Conservation (phyloP, 192 early-diverging fungal species). For the Coemansia sp. region DNA sequence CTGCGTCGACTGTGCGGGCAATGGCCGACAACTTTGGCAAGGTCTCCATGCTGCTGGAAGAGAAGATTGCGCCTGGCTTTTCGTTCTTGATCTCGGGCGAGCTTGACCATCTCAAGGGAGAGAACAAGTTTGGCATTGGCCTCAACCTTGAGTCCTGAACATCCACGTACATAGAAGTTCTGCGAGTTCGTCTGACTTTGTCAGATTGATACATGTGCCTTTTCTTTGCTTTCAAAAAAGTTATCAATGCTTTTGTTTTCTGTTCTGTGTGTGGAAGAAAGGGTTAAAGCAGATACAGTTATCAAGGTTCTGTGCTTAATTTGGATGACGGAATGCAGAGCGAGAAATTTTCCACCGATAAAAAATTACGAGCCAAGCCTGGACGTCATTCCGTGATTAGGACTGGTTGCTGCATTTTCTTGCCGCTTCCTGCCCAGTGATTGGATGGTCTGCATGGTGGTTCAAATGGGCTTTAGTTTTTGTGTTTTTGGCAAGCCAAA, state of each 20-base stretch:
- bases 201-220: background rate
- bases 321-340: too few relatives aligned
- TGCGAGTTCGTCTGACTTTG: background rate
- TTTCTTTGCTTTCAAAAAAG: background rate
- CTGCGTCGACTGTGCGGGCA: conserved; percentile 87
- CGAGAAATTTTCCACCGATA: background rate
- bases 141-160: conserved; percentile 82
- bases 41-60: conserved; percentile 86
- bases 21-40: conserved; percentile 88
- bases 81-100: conserved; percentile 89
- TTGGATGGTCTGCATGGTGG: conserved; percentile 14
- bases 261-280: too few relatives aligned
- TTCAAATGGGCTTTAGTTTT: background rate
- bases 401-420: background rate
- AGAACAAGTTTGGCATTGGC: conserved; percentile 83
- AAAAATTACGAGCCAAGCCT: background rate
- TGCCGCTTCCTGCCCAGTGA: background rate
- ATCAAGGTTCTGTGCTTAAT: too few relatives aligned
- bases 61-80: conserved; percentile 93
- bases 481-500: too few relatives aligned
- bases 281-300: too few relatives aligned
- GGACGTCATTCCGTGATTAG: background rate
- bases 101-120: conserved; percentile 93
- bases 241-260: too few relatives aligned
- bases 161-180: conserved; percentile 4